Conservation (phyloP, 176 grass and related monocot species). For the Pharus latifolius region DNA sequence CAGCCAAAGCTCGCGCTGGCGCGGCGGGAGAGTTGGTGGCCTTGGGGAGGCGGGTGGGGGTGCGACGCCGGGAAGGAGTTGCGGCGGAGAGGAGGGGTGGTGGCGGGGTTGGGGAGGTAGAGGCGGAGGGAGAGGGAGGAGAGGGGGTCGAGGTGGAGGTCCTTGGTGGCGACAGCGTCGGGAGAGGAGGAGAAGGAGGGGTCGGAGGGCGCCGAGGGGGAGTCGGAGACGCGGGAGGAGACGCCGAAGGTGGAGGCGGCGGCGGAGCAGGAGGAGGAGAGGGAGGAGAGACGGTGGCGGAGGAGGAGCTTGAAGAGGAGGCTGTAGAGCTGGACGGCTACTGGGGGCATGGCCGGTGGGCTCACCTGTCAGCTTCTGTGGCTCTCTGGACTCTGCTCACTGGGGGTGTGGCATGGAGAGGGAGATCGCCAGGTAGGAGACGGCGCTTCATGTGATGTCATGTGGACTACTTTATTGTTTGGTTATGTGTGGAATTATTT, state of each 20-base stretch:
- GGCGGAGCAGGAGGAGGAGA: background rate
- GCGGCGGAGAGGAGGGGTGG: conserved; percentile 18
- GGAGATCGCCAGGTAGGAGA: too few species aligned
- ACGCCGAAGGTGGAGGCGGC: conserved; percentile 32
- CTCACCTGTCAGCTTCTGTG: too few species aligned
- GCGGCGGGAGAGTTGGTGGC: conserved; percentile 25
- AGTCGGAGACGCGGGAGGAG: conserved; percentile 49
- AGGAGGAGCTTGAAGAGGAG: conserved; percentile 79
- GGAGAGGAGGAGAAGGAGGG: conserved; percentile 38
- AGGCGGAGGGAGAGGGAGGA: conserved; percentile 62
- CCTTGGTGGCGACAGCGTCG: conserved; percentile 71
- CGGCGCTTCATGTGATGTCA: too few species aligned
- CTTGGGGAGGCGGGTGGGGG: background rate
- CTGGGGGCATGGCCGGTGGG: conserved; percentile 64
- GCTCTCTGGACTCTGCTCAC: background rate
- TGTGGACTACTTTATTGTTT: too few species aligned
- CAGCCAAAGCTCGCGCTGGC: conserved; percentile 24
- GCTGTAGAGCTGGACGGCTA: conserved; percentile 66
- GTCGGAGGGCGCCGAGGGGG: conserved; percentile 34
- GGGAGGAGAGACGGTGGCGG: conserved; percentile 40
- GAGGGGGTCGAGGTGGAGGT: conserved; percentile 66
- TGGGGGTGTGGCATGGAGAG: conserved; percentile 5
- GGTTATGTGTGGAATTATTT: background rate
- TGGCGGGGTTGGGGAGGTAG: conserved; percentile 37
- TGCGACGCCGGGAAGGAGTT: conserved; percentile 32